These are phyloP conservation scores for Psilocybe cyanescens DNA, from an alignment of 768 basidiomycete species.

Conservation along the genomic window DNA sequence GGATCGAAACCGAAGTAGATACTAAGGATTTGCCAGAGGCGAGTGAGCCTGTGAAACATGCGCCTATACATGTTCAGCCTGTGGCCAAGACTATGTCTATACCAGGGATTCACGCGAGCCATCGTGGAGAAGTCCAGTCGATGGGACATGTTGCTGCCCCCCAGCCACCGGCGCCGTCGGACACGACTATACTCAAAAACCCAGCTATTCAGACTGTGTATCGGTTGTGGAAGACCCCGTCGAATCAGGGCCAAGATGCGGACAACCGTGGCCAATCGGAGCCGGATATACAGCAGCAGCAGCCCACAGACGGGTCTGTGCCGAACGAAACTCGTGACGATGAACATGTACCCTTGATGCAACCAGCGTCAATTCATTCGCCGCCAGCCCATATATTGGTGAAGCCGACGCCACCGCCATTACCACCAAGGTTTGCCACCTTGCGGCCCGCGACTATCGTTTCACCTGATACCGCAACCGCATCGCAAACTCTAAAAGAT, in stretches of 20 bases:
- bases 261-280: constrained; percentile 5
- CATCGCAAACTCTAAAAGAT: constrained; percentile 59
- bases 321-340: background rate
- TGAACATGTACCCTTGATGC: background rate
- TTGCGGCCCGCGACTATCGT: constrained; percentile 20
- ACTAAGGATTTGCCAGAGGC: constrained; percentile 26
- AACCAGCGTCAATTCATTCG: constrained; percentile 3
- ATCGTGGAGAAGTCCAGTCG: constrained; percentile 85
- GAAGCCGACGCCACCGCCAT: constrained; percentile 40
- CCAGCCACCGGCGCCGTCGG: constrained; percentile 34
- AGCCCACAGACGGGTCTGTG: background rate
- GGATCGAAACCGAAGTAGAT: constrained; percentile 35
- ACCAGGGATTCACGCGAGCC: constrained; percentile 84
- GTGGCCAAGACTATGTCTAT: constrained; percentile 84
- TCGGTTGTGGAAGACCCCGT: constrained; percentile 64
- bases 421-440: constrained; percentile 48
- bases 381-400: constrained; percentile 13
- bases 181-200: constrained; percentile 47
- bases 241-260: constrained; percentile 9
- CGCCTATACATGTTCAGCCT: constrained; percentile 76
- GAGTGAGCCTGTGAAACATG: constrained; percentile 29
- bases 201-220: constrained; percentile 72
- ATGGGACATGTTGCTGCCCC: constrained; percentile 73
- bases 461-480: constrained; percentile 32
- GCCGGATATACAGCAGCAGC: background rate